Evolutionary conservation across 352 stramenopile genomes (phyloP).

Genomic region (Globisporangium irregulare): DNA sequence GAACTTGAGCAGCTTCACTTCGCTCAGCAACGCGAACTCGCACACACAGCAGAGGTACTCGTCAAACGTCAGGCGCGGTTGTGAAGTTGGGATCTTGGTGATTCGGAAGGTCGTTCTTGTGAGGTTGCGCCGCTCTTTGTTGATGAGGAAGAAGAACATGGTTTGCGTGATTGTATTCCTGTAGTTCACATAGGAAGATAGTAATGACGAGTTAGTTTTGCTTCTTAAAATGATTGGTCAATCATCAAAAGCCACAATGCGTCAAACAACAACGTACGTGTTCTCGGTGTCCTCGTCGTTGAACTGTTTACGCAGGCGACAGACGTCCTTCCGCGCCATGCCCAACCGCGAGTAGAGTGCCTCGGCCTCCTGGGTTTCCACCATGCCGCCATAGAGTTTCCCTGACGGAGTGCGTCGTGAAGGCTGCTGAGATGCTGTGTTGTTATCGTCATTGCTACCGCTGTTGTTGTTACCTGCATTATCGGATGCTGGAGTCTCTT

Average conservation of each 20-base stretch:
- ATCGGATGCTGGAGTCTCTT: not conserved
- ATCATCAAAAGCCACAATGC: not conserved
- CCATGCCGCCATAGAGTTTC: constrained; percentile 17
- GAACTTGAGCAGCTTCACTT: constrained; percentile 52
- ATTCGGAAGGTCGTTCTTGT: constrained; percentile 44
- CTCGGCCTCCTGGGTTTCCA: constrained; percentile 30
- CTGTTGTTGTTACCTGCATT: not conserved
- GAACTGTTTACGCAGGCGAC: constrained; percentile 31
- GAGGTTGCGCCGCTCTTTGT: constrained; percentile 40
- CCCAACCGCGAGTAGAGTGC: constrained; percentile 32
- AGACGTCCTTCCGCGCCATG: constrained; percentile 32
- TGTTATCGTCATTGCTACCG: not conserved
- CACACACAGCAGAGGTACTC: constrained; percentile 47
- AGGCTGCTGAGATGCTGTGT: not conserved
- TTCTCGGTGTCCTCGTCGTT: constrained; percentile 34
- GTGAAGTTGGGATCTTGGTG: constrained; percentile 17
- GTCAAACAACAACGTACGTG: constrained; percentile 24
- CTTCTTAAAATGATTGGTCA: not conserved
- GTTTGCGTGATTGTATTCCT: constrained; percentile 33
- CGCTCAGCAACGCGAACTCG: constrained; percentile 44
- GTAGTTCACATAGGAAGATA: no score
- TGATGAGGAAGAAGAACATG: constrained; percentile 59
- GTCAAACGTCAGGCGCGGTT: constrained; percentile 48
- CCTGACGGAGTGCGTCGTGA: constrained; percentile 10
- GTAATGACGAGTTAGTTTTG: no score